Conservation (phyloP, 306 rosid genomes). For the Medicago ruthenica region DNA sequence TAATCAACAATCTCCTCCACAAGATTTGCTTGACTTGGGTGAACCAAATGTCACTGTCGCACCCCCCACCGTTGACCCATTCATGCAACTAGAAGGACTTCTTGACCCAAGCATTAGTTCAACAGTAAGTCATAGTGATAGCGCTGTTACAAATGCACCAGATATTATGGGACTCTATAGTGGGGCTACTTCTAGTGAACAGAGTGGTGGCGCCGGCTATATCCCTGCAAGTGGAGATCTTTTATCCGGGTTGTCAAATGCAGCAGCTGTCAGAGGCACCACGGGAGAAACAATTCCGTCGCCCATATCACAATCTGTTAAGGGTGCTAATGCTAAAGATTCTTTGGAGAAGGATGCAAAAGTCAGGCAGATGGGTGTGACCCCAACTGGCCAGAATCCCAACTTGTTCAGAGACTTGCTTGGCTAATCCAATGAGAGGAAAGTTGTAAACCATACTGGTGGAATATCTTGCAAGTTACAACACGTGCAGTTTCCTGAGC, state of each 20-base stretch:
- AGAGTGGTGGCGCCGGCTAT: slow-evolving; percentile 46
- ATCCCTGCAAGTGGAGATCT: slow-evolving; percentile 50
- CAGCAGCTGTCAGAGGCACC: slow-evolving; percentile 30
- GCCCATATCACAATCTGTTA: slow-evolving; percentile 49
- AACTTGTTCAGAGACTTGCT: slow-evolving; percentile 76
- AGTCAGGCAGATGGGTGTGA: slow-evolving; percentile 91
- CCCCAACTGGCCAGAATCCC: slow-evolving; percentile 74
- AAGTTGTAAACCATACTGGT: slow-evolving; percentile 30
- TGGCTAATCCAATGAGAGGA: slow-evolving; percentile 52
- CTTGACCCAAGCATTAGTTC: slow-evolving; percentile 55
- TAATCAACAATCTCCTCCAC: slow-evolving; percentile 64
- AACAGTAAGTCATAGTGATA: slow-evolving; percentile 42
- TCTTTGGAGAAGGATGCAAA: slow-evolving; percentile 79
- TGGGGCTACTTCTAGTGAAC: slow-evolving; percentile 53
- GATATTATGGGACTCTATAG: slow-evolving; percentile 59
- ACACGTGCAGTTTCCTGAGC: slow-evolving; percentile 32
- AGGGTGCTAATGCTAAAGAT: slow-evolving; percentile 62
- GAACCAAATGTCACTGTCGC: slow-evolving; percentile 54
- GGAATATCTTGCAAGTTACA: slow-evolving; percentile 32
- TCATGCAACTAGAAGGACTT: slow-evolving; percentile 82
- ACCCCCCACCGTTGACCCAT: slow-evolving; percentile 68
- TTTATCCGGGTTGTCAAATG: slow-evolving; percentile 52
- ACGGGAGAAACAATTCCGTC: slow-evolving; percentile 44
- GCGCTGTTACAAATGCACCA: slow-evolving; percentile 51
- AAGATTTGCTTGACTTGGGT: slow-evolving; percentile 79